Percentiles rank a stretch among this genome's conserved stretches.
These are phyloP conservation scores for Cymbidium sinense DNA, from an alignment of 106 monocot species.

Conservation along the genomic window DNA sequence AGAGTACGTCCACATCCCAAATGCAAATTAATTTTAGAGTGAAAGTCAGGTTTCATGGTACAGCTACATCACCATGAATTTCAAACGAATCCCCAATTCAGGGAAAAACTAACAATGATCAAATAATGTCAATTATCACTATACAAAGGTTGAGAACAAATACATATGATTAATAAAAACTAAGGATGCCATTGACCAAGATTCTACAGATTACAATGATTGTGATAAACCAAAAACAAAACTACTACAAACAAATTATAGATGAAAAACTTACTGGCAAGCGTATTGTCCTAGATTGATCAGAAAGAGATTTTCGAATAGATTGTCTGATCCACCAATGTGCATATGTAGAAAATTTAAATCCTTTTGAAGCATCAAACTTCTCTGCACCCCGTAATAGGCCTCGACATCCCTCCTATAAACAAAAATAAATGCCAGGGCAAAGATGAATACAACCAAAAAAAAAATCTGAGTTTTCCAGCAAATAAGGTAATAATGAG, in stretches of 20 bases:
- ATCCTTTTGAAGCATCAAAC: slow-evolving; percentile 98
- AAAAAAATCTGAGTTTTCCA: background rate
- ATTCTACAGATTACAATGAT: too few relatives aligned
- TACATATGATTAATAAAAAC: too few relatives aligned
- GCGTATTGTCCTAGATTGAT: slow-evolving; percentile 85
- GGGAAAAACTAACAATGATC: background rate
- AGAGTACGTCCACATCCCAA: too few relatives aligned
- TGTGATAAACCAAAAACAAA: too few relatives aligned
- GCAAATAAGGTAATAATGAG: background rate
- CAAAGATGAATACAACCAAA: background rate
- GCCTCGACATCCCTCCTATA: slow-evolving; percentile 88
- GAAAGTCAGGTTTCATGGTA: background rate
- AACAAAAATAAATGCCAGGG: slow-evolving; percentile 13
- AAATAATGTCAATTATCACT: background rate
- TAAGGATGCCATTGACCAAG: too few relatives aligned
- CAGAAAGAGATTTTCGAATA: slow-evolving; percentile 80
- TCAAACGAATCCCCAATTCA: background rate
- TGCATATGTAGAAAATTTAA: slow-evolving; percentile 96
- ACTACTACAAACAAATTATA: too few relatives aligned
- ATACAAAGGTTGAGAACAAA: background rate
- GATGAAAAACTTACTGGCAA: slow-evolving; percentile 55
- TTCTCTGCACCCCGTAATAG: slow-evolving; percentile 86
- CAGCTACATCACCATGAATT: background rate
- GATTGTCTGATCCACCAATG: slow-evolving; percentile 99
- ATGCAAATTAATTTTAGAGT: too few relatives aligned